These are phyloP conservation scores for Paraleonurus japonicus DNA, from an alignment of 257 asterid genomes.

Conservation along the genomic window DNA sequence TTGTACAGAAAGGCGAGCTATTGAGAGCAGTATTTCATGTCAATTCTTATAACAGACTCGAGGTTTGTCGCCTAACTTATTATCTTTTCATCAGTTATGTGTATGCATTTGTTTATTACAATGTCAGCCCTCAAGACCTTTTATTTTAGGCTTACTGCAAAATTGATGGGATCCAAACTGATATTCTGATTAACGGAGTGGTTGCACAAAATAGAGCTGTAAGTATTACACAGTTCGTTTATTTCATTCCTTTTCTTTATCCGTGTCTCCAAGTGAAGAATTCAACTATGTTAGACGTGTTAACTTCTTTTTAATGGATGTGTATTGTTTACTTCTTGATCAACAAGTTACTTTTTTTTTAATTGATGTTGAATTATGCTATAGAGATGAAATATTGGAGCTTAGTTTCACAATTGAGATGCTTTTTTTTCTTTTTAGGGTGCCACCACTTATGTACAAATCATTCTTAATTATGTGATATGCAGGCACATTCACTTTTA, in stretches of 20 bases:
- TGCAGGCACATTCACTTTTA: neutral
- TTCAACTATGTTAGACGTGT: neutral
- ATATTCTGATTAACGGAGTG: conserved; percentile 61
- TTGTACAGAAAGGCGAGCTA: conserved; percentile 60
- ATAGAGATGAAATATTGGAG: neutral
- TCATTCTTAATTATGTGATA: neutral
- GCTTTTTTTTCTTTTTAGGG: neutral
- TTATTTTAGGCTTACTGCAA: conserved; percentile 80
- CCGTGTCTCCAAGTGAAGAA: neutral
- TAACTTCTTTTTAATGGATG: neutral
- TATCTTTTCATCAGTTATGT: neutral
- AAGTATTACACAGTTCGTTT: conserved; percentile 32
- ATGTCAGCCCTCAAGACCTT: conserved; percentile 11
- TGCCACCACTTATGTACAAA: neutral
- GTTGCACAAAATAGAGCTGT: conserved; percentile 91
- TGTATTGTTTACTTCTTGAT: neutral
- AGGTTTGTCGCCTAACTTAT: conserved; percentile 45
- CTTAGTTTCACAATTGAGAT: neutral
- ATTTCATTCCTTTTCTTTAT: neutral
- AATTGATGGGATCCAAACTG: conserved; percentile 74
- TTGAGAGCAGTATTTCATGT: conserved; percentile 73
- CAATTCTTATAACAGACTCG: conserved; percentile 77
- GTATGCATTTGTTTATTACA: neutral
- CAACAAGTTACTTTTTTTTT: neutral
- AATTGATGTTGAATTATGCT: neutral